Percentiles rank a stretch among this genome's conserved stretches.
phyloP scores from a whole-genome alignment of 1,284 basidiomycete species.

The Bjerkandera adusta region DNA sequence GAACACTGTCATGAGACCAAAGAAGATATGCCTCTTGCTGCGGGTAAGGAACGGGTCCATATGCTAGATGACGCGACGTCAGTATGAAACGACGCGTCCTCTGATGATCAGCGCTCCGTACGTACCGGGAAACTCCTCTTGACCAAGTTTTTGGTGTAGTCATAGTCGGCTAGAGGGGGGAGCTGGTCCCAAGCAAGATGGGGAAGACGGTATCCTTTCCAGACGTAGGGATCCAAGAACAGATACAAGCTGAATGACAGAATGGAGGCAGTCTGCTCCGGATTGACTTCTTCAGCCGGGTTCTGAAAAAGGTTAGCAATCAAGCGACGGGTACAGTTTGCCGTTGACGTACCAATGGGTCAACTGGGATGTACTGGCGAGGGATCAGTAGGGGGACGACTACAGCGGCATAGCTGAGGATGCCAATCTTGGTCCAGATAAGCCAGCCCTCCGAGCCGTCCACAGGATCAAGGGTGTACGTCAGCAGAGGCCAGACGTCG shows the following conservation, averaged over 20 bases:
- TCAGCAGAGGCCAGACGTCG: conserved; percentile 49
- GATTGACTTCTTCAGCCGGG: conserved; percentile 44
- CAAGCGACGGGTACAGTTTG: too few relatives aligned
- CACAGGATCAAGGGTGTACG: conserved; percentile 36
- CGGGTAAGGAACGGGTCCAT: conserved; percentile 26
- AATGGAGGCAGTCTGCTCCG: conserved; percentile 65
- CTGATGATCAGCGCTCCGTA: background rate
- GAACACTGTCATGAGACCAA: conserved; percentile 23
- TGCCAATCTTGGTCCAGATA: conserved; percentile 35
- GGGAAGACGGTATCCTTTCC: conserved; percentile 23
- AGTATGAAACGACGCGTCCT: background rate
- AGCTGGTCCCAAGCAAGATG: conserved; percentile 32
- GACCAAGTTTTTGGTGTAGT: conserved; percentile 38
- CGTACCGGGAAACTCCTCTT: conserved; percentile 26
- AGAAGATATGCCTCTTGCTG: conserved; percentile 21
- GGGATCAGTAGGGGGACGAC: conserved; percentile 47
- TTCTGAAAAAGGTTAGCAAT: conserved; percentile 33
- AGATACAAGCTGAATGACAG: conserved; percentile 54
- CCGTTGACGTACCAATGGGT: conserved; percentile 33
- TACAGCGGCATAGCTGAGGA: conserved; percentile 40
- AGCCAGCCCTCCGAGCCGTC: conserved; percentile 38
- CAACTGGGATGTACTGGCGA: conserved; percentile 40
- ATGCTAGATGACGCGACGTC: conserved; percentile 23
- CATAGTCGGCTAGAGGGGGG: conserved; percentile 45
- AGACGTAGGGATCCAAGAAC: conserved; percentile 44